Conservation (phyloP, 148 eudicot species). For the Linanthus parryae region DNA sequence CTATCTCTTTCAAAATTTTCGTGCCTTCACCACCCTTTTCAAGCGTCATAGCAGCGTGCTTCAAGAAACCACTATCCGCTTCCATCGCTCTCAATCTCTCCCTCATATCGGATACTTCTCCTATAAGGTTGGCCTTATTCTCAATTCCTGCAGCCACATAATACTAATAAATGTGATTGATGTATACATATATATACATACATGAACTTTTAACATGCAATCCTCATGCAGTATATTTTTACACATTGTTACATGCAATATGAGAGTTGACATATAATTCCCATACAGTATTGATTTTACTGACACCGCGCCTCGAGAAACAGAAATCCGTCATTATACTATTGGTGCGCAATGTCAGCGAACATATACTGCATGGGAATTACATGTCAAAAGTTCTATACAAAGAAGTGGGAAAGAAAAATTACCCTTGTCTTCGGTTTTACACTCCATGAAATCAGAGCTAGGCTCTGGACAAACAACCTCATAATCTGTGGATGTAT, state of each 20-base stretch:
- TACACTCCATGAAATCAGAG: conserved; percentile 8
- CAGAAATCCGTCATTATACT: too few species aligned
- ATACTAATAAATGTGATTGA: not conserved
- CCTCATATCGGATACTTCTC: conserved; percentile 40
- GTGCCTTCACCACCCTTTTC: conserved; percentile 56
- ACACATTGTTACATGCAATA: too few species aligned
- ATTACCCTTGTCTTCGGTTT: conserved; percentile 25
- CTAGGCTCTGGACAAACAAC: not conserved
- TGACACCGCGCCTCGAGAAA: too few species aligned
- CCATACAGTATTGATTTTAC: too few species aligned
- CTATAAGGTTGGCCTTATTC: conserved; percentile 23
- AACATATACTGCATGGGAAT: too few species aligned
- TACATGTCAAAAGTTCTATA: not conserved
- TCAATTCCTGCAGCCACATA: conserved; percentile 20
- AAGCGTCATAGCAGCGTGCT: conserved; percentile 51
- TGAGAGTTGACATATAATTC: too few species aligned
- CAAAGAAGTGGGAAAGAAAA: not conserved
- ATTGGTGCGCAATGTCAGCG: too few species aligned
- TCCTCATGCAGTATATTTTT: too few species aligned
- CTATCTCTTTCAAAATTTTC: conserved; percentile 50
- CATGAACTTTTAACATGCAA: too few species aligned
- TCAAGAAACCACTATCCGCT: conserved; percentile 54
- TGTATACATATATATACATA: too few species aligned
- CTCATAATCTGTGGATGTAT: conserved; percentile 11
- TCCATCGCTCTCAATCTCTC: conserved; percentile 52